Base-by-base conservation (phyloP, 1,284 basidiomycete species). In the Laetiporus sulphureus region DNA sequence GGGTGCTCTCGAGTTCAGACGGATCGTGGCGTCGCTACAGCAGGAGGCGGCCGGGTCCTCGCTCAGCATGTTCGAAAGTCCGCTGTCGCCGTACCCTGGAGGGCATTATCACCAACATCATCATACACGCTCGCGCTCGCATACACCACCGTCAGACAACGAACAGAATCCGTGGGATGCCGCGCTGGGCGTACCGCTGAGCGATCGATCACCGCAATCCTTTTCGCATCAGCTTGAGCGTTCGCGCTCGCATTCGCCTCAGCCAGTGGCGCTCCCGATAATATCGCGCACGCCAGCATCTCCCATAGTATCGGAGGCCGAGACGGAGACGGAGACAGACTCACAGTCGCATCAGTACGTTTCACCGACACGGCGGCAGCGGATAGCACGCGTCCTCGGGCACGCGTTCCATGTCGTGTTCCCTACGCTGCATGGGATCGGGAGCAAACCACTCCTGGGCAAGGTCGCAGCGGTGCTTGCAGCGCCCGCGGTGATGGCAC, bases 1-100 rank as follows among this genome's bases (percentile, higher is more conserved):
- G 2, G 90, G 93, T 7, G 93, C 94, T 0, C 77, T 98, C 40
- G 94, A 97, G 61, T 97, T 97, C 63, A 73, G 91, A 21, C 84
- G 93, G 46, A 87, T 96, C 12, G 85, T 97, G 12, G 74, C 85
- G 13, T 85, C 84, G 0, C 69, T 98, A 7, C 76, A 81, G 43
- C 70, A 73, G 38, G 72, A 85, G 50, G 78, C 83, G 1, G 67
- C 79, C 0, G 66, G 69, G 0, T 64, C 73, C 0, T 70, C 77
- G 1, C 64, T 88, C 29, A 70, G 63, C 40, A 65, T 78, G 5
- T 88, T 89, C 48, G 83, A 87, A 40, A 74, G 72, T 22, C 83
- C 82, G 0, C 61, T 78, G 1, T 77, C 80, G 1, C 85, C 85
- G 0, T 87, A 79, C 50, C 75, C 79, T 1, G 83, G 81, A 16